Evolutionary conservation across 345 rosid species (phyloP), one percentile per base, ranked within the genome.

Genomic region (Populus davidiana): DNA sequence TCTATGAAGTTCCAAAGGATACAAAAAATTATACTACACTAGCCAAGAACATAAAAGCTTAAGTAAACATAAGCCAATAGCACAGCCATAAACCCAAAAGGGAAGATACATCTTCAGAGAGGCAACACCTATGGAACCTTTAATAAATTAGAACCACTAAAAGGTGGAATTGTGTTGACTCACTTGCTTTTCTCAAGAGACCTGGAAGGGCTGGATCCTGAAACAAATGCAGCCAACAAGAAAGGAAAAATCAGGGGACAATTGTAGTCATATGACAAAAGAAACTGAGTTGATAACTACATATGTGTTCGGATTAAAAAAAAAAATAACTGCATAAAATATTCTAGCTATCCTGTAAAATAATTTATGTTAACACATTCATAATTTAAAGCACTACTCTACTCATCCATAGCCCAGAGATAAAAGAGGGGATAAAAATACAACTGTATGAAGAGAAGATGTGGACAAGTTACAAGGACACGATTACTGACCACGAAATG

Each of bases 131-230:
- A 27, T 36, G 64, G 44, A 41, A 21, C 8, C 66, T 33, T 35
- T 39, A 31, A 64, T 16, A 65, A 69, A 33, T 33, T 70, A 64
- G 10, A 44, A 36, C 12, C 44, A 47, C 9, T 7, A 73, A 23
- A 35, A 13, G 64, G 41, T 35, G 65, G 31, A 70, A 29, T 66
- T 43, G 2, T 59, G 62, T 75, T 39, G 71, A 79, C 59, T 81
- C 85, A 92, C 99, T 88, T 86, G 81, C 72, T 86, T 68, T 77
- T 88, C 70, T 90, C 94, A 78, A 82, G 80, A 33, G 91, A 82
- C 82, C 86, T 88, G 63, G 85, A 78, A 80, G 85, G 86, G 83
- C 93, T 91, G 73, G 82, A 85, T 81, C 93, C 99, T 96, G 91
- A 87, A 87, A 69, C 20, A 17, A 62, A 77, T 3, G 50, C 70